Base-by-base conservation (phyloP, 306 rosid genomes). In the Boehmeria nivea region DNA sequence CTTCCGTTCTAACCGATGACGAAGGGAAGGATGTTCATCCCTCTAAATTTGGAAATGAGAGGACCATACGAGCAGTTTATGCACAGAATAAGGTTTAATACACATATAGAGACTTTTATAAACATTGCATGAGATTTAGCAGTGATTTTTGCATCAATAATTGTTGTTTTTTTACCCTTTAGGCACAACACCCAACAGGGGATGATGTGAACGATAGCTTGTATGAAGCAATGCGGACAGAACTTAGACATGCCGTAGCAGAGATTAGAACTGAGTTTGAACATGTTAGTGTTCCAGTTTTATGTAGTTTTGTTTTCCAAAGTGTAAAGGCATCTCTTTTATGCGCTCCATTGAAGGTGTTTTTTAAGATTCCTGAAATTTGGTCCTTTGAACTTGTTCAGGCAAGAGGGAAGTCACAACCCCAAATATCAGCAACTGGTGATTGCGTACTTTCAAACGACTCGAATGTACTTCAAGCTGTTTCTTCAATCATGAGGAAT, bases 1-100 rank as follows among this genome's bases (percentile, higher is more conserved):
- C 99, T 49, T 91, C 93, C 12, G 83, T 87, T 68, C 74, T 87
- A 57, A 87, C 93, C 3, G 93, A 87, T 60, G 99, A 93, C 66
- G 93, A 87, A 69, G 95, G 87, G 57, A 76, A 61, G 82, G 79
- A 72, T 64, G 72, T 68, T 59, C 69, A 50, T 49, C 52, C 72
- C 51, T 65, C 73, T 59, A 75, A 72, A 67, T 67, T 48, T 72
- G 89, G 80, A 67, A 58, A 25, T 54, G 89, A 73, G 65, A 73
- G 60, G 74, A 83, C 77, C 50, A 67, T 53, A 48, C 79, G 62
- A 60, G 43, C 84, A 37, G 80, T 65, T 64, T 70, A 65, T 78
- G 61, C 83, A 11, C 87, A 74, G 52, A 84, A 75, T 55, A 84
- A 83, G 95, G 96, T 93, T 48, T 23, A 14, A 58, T 4, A n/a